Evolutionary conservation across 768 basidiomycete genomes (phyloP), one percentile per base, ranked within the genome.

Genomic region (Termitomyces sp.): DNA sequence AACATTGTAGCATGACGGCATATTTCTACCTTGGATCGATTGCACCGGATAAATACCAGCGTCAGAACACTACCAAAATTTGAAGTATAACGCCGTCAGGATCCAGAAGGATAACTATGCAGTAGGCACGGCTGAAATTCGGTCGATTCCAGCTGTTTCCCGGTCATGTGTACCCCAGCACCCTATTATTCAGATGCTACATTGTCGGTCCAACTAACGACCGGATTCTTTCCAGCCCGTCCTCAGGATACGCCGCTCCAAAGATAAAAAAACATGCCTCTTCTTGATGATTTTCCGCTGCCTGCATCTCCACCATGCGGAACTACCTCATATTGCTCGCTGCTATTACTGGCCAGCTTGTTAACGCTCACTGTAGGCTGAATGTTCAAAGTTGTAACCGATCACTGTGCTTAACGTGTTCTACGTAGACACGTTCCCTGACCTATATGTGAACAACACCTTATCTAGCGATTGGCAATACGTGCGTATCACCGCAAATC

Each of bases 401-500:
- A 22, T 28, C 20, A 22, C 45, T 28, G 5, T 10, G 16, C 18
- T 37, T 13, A 36, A 28, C 16, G 22, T 12, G 13, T 51, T 39
- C 5, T 31, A 3, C 20, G 4, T 53, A 72, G 71, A 72, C 56
- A 71, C 68, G 5, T 72, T 72, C 59, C 70, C 71, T 22, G 62
- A 68, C 42, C 56, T 72, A 18, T 68, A 67, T 31, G 66, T 64
- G 24, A 70, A 73, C 51, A 62, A 64, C 7, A 66, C 64, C 6
- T 57, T 62, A 7, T 62, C 69, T 4, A 50, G 62, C 13, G 71
- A 73, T 52, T 73, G 71, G 73, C 64, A 72, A 61, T 73, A 74
- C 51, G 70, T 74, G 45, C 66, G 73, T 9, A 65, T 69, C 47
- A 74, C 73, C 1, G 69, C 63, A 7, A 74, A 73, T 50, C 72